These are phyloP conservation scores for Dysphania ambrosioides DNA, from an alignment of 148 eudicot species.

Conservation along the genomic window DNA sequence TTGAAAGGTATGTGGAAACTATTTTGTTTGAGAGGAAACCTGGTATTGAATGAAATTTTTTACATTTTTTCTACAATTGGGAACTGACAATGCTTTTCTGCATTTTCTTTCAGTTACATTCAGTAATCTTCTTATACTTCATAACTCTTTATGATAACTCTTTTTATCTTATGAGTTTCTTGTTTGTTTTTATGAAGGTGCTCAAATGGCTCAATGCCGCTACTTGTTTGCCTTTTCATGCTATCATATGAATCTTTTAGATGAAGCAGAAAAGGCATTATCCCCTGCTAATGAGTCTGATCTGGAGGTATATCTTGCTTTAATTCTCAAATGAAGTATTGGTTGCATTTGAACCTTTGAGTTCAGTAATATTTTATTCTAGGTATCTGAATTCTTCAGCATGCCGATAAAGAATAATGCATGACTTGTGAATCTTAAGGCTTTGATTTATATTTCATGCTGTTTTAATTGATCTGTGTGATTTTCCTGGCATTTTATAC, in stretches of 20 bases:
- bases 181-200: slow-evolving; percentile 53
- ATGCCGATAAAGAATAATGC: background rate
- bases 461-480: background rate
- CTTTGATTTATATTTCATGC: background rate
- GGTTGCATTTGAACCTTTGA: background rate
- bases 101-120: background rate
- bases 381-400: background rate
- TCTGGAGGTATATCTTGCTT: slow-evolving; percentile 59
- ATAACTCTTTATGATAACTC: background rate
- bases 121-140: background rate
- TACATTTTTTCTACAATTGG: background rate
- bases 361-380: background rate
- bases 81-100: background rate
- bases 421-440: background rate
- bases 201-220: slow-evolving; percentile 84
- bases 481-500: background rate
- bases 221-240: slow-evolving; percentile 93
- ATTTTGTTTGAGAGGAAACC: background rate
- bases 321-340: background rate
- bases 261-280: slow-evolving; percentile 82
- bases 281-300: slow-evolving; percentile 68
- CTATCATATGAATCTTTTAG: slow-evolving; percentile 91
- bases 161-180: slow-evolving; percentile 10
- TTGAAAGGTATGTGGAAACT: slow-evolving; percentile 57
- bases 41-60: background rate